Evolutionary conservation across 2,329 filamentous ascomycete species (phyloP).

Genomic region (Fusarium coffeatum): DNA sequence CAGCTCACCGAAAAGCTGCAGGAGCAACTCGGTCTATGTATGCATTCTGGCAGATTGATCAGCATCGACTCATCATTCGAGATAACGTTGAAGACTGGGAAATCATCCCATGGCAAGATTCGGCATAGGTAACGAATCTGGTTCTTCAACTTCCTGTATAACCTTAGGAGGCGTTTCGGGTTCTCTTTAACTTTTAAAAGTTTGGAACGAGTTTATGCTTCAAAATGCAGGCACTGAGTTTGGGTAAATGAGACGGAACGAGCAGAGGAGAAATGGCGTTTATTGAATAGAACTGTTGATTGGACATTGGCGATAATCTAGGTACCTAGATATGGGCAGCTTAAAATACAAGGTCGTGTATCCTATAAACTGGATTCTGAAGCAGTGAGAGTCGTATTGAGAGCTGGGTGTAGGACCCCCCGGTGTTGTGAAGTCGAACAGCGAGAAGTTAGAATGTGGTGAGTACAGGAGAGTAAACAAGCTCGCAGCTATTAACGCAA

Average conservation of each 20-base stretch:
- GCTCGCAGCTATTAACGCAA: neutral
- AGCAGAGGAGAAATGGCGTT: constrained; percentile 22
- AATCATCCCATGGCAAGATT: constrained; percentile 66
- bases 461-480: neutral
- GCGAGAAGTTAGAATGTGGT: neutral
- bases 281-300: neutral
- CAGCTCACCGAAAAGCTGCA: constrained; percentile 73
- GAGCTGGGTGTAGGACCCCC: neutral
- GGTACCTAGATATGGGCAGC: neutral
- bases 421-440: neutral
- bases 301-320: neutral
- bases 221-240: neutral
- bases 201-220: neutral
- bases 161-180: constrained; percentile 5
- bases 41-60: constrained; percentile 76
- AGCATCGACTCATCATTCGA: constrained; percentile 74
- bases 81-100: constrained; percentile 74
- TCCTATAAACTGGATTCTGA: neutral
- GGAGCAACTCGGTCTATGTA: constrained; percentile 71
- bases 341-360: neutral
- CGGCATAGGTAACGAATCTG: neutral
- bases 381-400: neutral
- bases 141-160: neutral
- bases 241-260: neutral
- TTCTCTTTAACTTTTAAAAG: neutral